Base-by-base conservation (phyloP, 2,329 filamentous ascomycete species). In the Diaporthe aspalathi region DNA sequence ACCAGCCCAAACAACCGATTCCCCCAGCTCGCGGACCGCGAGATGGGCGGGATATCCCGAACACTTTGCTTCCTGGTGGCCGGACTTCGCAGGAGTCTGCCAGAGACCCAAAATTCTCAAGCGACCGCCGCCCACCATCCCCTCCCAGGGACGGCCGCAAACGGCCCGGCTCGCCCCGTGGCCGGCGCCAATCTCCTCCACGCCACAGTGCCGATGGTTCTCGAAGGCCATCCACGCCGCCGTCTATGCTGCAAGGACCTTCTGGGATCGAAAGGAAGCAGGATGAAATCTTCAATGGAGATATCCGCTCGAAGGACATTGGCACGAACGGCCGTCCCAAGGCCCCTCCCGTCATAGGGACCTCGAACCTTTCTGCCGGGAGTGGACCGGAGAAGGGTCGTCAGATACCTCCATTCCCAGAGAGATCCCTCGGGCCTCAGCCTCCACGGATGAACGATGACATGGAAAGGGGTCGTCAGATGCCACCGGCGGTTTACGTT, bases 111-210 rank as follows among this genome's bases (percentile, higher is more conserved):
- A 60, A 32, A 17, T 11, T 45, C n/a, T 8, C 40, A 22, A 52
- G n/a, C 7, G 52, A 27, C 7, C 66, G 66, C n/a, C 65, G 65
- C 40, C 38, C 22, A 27, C 65, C 32, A 5, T 67, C 52, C 3
- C 60, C 45, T 27, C 62, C 62, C n/a, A 52, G 62, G n/a, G 45
- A 66, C 7, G n/a, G 20, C 0, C 29, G n/a, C 16, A 52, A 16
- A 40, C 47, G 47, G 35, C 47, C 47, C 8, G 20, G 29, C 45
- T 65, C 60, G 45, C 60, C 60, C n/a, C 45, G 22, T 16, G 45
- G 45, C n/a, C 60, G 60, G 1, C 29, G 60, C 5, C 20, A 29
- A 17, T 65, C 60, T 65, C 60, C 43, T 2, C 12, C 27, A n/a
- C 35, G 45, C n/a, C 45, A 29, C 12, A 65, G 38, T 22, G 24